Percentiles rank a stretch among this genome's conserved stretches.
These are phyloP conservation scores for Ustilago esculenta DNA, from an alignment of 1,284 basidiomycete genomes.

Conservation along the genomic window DNA sequence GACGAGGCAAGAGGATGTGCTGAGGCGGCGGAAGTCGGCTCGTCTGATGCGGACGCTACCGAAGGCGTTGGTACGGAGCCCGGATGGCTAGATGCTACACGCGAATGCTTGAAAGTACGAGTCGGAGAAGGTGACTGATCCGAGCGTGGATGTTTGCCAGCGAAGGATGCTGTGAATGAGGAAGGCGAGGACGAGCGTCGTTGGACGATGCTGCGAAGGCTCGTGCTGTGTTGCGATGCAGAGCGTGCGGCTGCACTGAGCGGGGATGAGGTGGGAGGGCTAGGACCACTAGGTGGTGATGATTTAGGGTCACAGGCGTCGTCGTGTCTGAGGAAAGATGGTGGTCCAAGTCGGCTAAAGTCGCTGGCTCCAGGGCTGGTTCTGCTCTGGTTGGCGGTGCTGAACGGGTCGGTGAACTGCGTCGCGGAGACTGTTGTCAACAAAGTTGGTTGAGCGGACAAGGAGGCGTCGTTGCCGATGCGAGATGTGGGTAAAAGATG, in stretches of 20 bases:
- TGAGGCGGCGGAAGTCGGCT: background rate
- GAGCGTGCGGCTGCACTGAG: constrained; percentile 24
- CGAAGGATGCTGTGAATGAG: constrained; percentile 6
- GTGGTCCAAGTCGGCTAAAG: constrained; percentile 3
- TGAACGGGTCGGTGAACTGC: constrained; percentile 47
- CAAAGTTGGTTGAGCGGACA: too few species aligned
- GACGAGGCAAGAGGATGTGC: constrained; percentile 4
- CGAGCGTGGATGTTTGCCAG: constrained; percentile 30
- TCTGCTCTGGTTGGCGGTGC: constrained; percentile 24
- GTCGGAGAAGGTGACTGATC: constrained; percentile 40
- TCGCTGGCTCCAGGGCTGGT: constrained; percentile 21
- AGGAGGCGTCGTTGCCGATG: too few species aligned
- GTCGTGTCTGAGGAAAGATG: constrained; percentile 30
- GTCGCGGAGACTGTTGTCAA: constrained; percentile 40
- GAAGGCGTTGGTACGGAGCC: background rate
- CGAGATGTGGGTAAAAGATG: background rate
- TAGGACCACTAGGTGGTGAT: constrained; percentile 22
- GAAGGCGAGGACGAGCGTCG: constrained; percentile 10
- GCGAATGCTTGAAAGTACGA: constrained; percentile 32
- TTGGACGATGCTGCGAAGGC: constrained; percentile 32
- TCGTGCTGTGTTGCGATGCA: constrained; percentile 23
- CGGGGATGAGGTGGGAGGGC: constrained; percentile 33
- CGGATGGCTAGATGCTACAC: constrained; percentile 15
- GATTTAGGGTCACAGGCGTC: constrained; percentile 44
- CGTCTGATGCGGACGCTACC: background rate